These are phyloP conservation scores for Saturnispora galanensis DNA, from an alignment of 805 yeast species.

Conservation along the genomic window DNA sequence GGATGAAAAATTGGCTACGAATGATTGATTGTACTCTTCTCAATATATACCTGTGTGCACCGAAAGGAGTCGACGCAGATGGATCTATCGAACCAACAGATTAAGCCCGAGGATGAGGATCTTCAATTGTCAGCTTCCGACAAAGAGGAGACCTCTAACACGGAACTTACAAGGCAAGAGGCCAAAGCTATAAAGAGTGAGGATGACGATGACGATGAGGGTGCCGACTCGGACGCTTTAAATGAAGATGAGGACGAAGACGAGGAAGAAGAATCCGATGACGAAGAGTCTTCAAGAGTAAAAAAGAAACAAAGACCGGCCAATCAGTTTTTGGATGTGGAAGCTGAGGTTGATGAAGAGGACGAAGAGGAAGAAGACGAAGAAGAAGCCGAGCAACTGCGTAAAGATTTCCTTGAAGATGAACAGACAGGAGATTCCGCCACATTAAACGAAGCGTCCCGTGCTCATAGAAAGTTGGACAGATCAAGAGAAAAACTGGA, in stretches of 20 bases:
- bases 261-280: conserved; percentile 46
- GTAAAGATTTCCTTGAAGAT: conserved; percentile 74
- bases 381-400: conserved; percentile 82
- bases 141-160: too few relatives aligned
- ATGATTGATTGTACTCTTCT: too few relatives aligned
- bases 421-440: conserved; percentile 39
- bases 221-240: conserved; percentile 21
- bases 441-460: conserved; percentile 44
- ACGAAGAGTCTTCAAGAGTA: conserved; percentile 44
- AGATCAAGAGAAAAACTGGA: conserved; percentile 70
- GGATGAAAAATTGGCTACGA: too few relatives aligned
- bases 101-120: too few relatives aligned
- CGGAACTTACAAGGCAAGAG: neutral
- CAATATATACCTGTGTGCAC: too few relatives aligned
- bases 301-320: conserved; percentile 42
- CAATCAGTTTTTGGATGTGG: conserved; percentile 93
- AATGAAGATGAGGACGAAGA: conserved; percentile 33
- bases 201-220: conserved; percentile 14
- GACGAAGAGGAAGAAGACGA: conserved; percentile 92
- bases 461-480: conserved; percentile 86
- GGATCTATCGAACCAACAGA: too few relatives aligned
- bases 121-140: too few relatives aligned
- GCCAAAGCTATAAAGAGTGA: neutral
- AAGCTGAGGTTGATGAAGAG: conserved; percentile 97
- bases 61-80: too few relatives aligned